Conservation (phyloP, 208 protist species). For the Trypanosoma congolense region DNA sequence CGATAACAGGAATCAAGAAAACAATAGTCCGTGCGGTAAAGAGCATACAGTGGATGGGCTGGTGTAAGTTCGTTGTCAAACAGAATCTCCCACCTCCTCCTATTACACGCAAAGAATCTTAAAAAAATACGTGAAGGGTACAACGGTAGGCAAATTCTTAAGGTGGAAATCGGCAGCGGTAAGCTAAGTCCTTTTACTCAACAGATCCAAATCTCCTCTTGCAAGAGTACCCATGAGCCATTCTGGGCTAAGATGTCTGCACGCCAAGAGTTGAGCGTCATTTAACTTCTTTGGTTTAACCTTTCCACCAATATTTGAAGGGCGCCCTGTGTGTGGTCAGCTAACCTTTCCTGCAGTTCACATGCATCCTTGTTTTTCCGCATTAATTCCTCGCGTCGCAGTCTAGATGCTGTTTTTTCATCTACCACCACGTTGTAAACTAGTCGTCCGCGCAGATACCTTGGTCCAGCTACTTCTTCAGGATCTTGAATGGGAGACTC, state of each 20-base stretch:
- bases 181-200: conserved; percentile 8
- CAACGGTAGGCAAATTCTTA: too few species aligned
- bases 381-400: conserved; percentile 39
- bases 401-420: conserved; percentile 39
- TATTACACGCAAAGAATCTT: too few species aligned
- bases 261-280: conserved; percentile 34
- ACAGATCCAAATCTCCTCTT: conserved; percentile 44
- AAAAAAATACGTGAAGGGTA: too few species aligned
- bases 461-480: conserved; percentile 60
- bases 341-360: conserved; percentile 12
- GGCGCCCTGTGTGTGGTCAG: conserved; percentile 25
- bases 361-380: conserved; percentile 24
- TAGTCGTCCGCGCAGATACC: conserved; percentile 51
- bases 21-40: too few species aligned
- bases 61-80: too few species aligned
- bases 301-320: conserved; percentile 38
- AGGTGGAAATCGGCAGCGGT: too few species aligned
- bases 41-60: too few species aligned
- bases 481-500: conserved; percentile 17
- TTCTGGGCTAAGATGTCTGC: conserved; percentile 35
- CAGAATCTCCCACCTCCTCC: too few species aligned
- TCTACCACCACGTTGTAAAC: conserved; percentile 61
- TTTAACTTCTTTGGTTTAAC: conserved; percentile 34
- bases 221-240: conserved; percentile 65
- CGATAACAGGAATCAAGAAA: too few species aligned